These are phyloP conservation scores for Colletotrichum lindemuthianum DNA, from an alignment of 2,329 filamentous ascomycete species.

Conservation along the genomic window DNA sequence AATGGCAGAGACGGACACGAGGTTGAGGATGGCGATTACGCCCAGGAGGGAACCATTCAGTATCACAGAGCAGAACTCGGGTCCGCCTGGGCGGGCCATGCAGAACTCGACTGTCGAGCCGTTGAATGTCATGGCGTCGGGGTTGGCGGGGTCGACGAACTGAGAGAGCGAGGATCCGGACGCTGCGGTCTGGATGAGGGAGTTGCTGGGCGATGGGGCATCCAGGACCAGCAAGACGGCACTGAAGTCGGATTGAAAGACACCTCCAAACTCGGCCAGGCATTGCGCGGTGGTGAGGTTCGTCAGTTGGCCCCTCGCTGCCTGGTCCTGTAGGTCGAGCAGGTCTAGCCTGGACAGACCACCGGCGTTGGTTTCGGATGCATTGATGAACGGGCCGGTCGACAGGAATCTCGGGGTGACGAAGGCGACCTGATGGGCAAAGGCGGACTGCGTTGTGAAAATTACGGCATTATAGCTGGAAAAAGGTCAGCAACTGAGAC, in stretches of 20 bases:
- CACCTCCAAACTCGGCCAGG: constrained; percentile 44
- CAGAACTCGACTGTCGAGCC: constrained; percentile 34
- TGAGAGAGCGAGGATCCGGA: constrained; percentile 40
- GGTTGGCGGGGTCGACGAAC: constrained; percentile 23
- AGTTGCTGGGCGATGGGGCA: constrained; percentile 39
- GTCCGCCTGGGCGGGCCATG: constrained; percentile 29
- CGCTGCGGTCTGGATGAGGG: constrained; percentile 47
- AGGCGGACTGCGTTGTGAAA: constrained; percentile 51
- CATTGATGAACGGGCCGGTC: constrained; percentile 50
- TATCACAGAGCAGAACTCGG: constrained; percentile 50
- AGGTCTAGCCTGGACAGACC: constrained; percentile 47
- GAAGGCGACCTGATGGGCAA: constrained; percentile 46
- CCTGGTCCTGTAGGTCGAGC: constrained; percentile 47
- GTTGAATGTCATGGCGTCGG: constrained; percentile 38
- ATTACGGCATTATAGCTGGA: constrained; percentile 63
- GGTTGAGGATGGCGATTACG: constrained; percentile 54
- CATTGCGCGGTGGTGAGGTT: constrained; percentile 47
- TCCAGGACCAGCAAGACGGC: constrained; percentile 48
- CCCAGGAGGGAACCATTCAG: constrained; percentile 56
- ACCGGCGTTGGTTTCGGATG: constrained; percentile 46
- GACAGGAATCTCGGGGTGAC: constrained; percentile 49
- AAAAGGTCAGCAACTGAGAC: constrained; percentile 35
- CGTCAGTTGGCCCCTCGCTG: constrained; percentile 41
- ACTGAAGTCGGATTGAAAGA: constrained; percentile 46
- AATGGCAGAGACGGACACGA: constrained; percentile 47